Percentiles rank a stretch among this genome's conserved stretches.
Evolutionary conservation across 1,139 yeast genomes (phyloP).

Genomic region (Kazachstania sp.): DNA sequence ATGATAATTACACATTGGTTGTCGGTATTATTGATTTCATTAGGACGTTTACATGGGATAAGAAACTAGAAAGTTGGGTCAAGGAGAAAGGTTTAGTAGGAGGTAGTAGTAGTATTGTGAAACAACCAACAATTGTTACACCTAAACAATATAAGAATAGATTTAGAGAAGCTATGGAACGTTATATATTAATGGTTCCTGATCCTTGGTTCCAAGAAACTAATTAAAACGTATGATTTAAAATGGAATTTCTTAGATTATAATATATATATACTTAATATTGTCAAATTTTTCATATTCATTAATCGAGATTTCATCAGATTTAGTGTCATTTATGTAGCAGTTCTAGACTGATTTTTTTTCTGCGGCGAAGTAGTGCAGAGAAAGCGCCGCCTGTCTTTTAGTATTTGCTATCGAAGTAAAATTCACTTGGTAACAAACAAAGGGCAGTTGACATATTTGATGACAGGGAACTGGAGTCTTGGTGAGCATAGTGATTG

Average conservation of each 20-base stretch:
- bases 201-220: constrained; percentile 60
- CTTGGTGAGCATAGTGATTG: too few relatives aligned
- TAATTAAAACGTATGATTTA: too few relatives aligned
- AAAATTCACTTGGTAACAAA: too few relatives aligned
- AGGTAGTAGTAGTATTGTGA: constrained; percentile 58
- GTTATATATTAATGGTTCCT: constrained; percentile 90
- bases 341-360: background rate
- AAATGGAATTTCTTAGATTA: too few relatives aligned
- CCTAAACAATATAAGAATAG: constrained; percentile 92
- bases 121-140: constrained; percentile 94
- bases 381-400: too few relatives aligned
- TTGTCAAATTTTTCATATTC: background rate
- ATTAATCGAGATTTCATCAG: too few relatives aligned
- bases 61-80: constrained; percentile 97
- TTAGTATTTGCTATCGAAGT: too few relatives aligned
- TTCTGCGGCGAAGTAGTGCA: too few relatives aligned
- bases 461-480: too few relatives aligned
- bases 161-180: constrained; percentile 95
- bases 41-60: constrained; percentile 97
- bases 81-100: constrained; percentile 87
- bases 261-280: background rate
- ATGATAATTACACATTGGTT: constrained; percentile 55
- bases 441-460: too few relatives aligned
- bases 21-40: constrained; percentile 96
- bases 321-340: too few relatives aligned